A percentile compares a stretch with the other conserved stretches of the same genome.
Conservation (phyloP, 768 basidiomycete genomes). For the Podaxis sp. region DNA sequence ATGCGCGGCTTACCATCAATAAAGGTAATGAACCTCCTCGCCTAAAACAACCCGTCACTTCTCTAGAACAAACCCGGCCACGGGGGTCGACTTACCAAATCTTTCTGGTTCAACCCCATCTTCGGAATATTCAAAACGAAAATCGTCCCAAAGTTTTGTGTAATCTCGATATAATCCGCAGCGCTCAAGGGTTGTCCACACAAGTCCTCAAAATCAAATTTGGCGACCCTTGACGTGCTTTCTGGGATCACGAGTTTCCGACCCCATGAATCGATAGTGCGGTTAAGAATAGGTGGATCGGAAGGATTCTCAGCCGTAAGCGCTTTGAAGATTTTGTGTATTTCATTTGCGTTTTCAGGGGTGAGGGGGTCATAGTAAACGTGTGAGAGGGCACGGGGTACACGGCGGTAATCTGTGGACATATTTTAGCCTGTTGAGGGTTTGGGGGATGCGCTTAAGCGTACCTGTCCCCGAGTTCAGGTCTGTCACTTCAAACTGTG, state of each 20-base stretch:
- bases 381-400: slow-evolving; percentile 89
- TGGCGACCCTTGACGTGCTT: slow-evolving; percentile 77
- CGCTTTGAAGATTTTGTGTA: slow-evolving; percentile 82
- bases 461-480: slow-evolving; percentile 93
- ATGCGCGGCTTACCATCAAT: slow-evolving; percentile 69
- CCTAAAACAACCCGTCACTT: slow-evolving; percentile 42
- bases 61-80: neutral
- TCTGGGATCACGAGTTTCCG: slow-evolving; percentile 77
- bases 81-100: slow-evolving; percentile 53
- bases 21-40: slow-evolving; percentile 95
- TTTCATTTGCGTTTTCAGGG: slow-evolving; percentile 61
- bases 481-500: slow-evolving; percentile 84
- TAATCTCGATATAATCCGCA: slow-evolving; percentile 94
- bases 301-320: slow-evolving; percentile 53
- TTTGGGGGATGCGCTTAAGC: slow-evolving; percentile 18
- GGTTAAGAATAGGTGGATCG: slow-evolving; percentile 58
- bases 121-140: slow-evolving; percentile 88
- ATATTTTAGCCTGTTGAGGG: neutral
- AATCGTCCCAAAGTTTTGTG: slow-evolving; percentile 81
- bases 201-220: slow-evolving; percentile 82
- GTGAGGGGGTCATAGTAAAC: slow-evolving; percentile 89
- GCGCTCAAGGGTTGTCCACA: slow-evolving; percentile 91
- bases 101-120: slow-evolving; percentile 85
- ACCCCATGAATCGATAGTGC: slow-evolving; percentile 86
- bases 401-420: slow-evolving; percentile 83